phyloP scores from a whole-genome alignment of 2,329 filamentous ascomycete genomes.

The Diaporthe australafricana region DNA sequence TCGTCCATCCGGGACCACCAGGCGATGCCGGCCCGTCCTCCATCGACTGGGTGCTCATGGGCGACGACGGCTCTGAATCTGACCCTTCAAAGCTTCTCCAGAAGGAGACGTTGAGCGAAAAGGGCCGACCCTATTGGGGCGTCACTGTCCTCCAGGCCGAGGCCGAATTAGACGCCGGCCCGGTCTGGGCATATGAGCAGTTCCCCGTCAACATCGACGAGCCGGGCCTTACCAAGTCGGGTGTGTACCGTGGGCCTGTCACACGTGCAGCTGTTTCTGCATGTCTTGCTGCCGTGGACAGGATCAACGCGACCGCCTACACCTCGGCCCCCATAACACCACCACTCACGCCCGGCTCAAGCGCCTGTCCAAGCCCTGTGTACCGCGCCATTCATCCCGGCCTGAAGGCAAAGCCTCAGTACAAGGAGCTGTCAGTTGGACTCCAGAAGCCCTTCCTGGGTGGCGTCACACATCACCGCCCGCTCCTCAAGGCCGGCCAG shows the following conservation, averaged over 20 bases:
- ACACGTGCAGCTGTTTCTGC: slow-evolving; percentile 52
- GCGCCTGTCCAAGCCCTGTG: slow-evolving; percentile 1
- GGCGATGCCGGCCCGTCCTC: slow-evolving; percentile 55
- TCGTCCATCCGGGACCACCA: slow-evolving; percentile 55
- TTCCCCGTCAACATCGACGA: slow-evolving; percentile 55
- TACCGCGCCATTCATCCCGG: slow-evolving; percentile 38
- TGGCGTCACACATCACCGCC: slow-evolving; percentile 50
- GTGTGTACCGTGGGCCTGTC: slow-evolving; percentile 52
- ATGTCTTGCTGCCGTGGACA: slow-evolving; percentile 50
- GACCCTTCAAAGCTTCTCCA: slow-evolving; percentile 46
- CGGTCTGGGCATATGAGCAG: slow-evolving; percentile 57
- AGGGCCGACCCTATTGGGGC: slow-evolving; percentile 53
- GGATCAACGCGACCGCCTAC: slow-evolving; percentile 47
- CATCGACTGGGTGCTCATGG: slow-evolving; percentile 56
- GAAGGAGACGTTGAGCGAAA: slow-evolving; percentile 41
- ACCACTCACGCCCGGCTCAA: slow-evolving; percentile 24
- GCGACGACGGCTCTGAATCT: slow-evolving; percentile 52
- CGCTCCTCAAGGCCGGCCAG: slow-evolving; percentile 52
- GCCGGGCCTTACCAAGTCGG: slow-evolving; percentile 52
- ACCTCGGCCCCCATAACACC: slow-evolving; percentile 39
- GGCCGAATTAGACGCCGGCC: slow-evolving; percentile 55
- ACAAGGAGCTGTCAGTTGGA: slow-evolving; percentile 45
- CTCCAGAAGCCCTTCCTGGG: slow-evolving; percentile 51
- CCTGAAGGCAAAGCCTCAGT: slow-evolving; percentile 44
- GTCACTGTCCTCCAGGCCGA: slow-evolving; percentile 54